Percentiles rank a stretch among this genome's conserved stretches.
phyloP scores from a whole-genome alignment of 257 asterid genomes.

The Solanum megistacrolobum region DNA sequence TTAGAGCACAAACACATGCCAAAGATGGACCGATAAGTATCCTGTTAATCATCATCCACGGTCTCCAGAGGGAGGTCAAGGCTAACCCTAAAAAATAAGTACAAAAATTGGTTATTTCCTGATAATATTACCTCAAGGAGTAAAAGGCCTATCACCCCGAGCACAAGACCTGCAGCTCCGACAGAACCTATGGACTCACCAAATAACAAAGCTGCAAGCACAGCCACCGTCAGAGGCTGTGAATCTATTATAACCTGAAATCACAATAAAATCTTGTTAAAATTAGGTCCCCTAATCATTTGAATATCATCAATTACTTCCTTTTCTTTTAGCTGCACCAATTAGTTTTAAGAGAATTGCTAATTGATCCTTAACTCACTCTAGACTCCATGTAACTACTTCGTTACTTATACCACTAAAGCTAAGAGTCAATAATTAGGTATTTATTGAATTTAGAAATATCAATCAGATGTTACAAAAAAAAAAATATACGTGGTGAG shows the following conservation, averaged over 20 bases:
- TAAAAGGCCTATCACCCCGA: slow-evolving; percentile 78
- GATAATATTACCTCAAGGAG: slow-evolving; percentile 72
- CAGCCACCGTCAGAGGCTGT: slow-evolving; percentile 92
- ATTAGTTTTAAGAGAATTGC: not conserved
- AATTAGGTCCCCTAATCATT: not conserved
- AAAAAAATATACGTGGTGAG: not conserved
- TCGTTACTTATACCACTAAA: not conserved
- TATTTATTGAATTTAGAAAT: not conserved
- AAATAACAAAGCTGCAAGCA: slow-evolving; percentile 74
- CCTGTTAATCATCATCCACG: not conserved
- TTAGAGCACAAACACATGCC: not conserved
- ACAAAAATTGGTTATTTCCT: not conserved
- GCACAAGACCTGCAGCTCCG: slow-evolving; percentile 82
- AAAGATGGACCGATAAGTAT: not conserved
- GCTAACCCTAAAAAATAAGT: not conserved
- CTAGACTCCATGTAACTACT: not conserved
- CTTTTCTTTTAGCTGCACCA: not conserved
- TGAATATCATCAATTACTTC: not conserved
- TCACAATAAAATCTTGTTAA: not conserved
- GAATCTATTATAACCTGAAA: slow-evolving; percentile 95
- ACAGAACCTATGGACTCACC: slow-evolving; percentile 74
- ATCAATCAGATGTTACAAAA: not conserved
- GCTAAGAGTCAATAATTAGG: not conserved
- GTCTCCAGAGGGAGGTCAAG: not conserved
- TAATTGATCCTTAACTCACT: not conserved